Evolutionary conservation across 202 grass and related monocot species (phyloP), one percentile per base, ranked within the genome.

Genomic region (Dendrocalamus latiflorus): DNA sequence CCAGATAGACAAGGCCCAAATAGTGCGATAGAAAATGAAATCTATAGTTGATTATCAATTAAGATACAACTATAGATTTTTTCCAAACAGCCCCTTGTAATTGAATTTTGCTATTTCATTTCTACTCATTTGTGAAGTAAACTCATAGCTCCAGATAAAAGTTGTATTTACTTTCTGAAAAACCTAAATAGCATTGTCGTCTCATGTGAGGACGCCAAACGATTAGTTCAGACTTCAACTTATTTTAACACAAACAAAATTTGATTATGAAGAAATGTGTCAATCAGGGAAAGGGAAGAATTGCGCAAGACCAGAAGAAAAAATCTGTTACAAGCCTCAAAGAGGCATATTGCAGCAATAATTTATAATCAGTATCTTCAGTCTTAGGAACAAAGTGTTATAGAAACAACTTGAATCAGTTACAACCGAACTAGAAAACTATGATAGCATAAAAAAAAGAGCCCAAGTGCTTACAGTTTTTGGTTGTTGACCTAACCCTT

Each of bases 401-500:
- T 14, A 45, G 26, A 72, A 80, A 77, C 1, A 65, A 89, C 12
- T 50, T 45, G 6, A 65, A 84, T 70, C 4, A 17, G 53, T 74
- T 50, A 76, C 28, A 79, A 30, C 20, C 30, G 22, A 92, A 74
- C 9, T 33, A 65, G 18, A 25, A 69, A 75, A 72, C 21, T 62
- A 75, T 28, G 11, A 37, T 81, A 70, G 56, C 12, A 21, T 26
- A 48, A 75, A 66, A 60, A 60, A 60, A 73, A 83, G 36, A 73
- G 47, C 34, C 22, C 43, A 18, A 65, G 47, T 56, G 44, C 89
- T 92, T 95, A 99, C 96, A 75, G 96, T 96, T 89, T 99, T 99
- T 7, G 96, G 96, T 88, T 99, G 96, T 84, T 99, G 96, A 66
- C 91, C 96, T 80, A 99, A 86, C 34, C 96, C 96, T 96, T 99